A percentile compares a stretch with the other conserved stretches of the same genome.
phyloP scores from a whole-genome alignment of 1,284 basidiomycete species.

The Albatrellus sp. region DNA sequence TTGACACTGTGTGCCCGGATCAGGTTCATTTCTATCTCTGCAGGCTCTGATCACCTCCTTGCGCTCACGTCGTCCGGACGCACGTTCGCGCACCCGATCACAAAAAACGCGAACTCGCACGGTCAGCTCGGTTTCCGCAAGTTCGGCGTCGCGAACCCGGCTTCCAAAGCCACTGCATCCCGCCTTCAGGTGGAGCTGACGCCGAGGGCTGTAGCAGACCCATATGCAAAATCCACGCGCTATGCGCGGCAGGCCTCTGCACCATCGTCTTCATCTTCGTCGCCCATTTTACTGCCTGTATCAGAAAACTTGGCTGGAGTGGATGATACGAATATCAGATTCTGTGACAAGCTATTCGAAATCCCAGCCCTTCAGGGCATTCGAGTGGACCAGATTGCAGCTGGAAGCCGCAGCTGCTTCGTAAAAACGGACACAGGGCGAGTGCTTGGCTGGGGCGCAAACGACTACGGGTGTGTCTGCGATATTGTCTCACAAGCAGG shows the following conservation, averaged over 20 bases:
- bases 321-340: slow-evolving; percentile 47
- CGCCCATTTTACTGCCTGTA: slow-evolving; percentile 7
- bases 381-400: slow-evolving; percentile 56
- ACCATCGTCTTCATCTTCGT: slow-evolving; percentile 11
- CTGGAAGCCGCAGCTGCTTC: slow-evolving; percentile 68
- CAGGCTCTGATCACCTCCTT: slow-evolving; percentile 75
- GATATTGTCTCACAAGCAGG: slow-evolving; percentile 1
- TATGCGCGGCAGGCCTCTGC: slow-evolving; percentile 7
- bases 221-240: slow-evolving; percentile 32
- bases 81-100: slow-evolving; percentile 71
- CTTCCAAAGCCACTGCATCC: slow-evolving; percentile 11
- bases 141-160: slow-evolving; percentile 34
- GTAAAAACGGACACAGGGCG: slow-evolving; percentile 56
- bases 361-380: slow-evolving; percentile 68
- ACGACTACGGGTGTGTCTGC: slow-evolving; percentile 57
- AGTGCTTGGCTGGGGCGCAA: slow-evolving; percentile 86
- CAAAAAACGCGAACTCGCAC: slow-evolving; percentile 67
- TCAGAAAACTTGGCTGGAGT: slow-evolving; percentile 22
- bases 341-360: slow-evolving; percentile 68
- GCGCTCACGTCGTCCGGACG: slow-evolving; percentile 77
- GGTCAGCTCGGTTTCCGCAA: slow-evolving; percentile 78
- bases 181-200: slow-evolving; percentile 42
- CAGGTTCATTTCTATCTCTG: slow-evolving; percentile 64
- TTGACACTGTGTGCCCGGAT: background rate
- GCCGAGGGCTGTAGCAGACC: slow-evolving; percentile 43